Percentiles rank a stretch among this genome's conserved stretches.
Evolutionary conservation across 805 yeast species (phyloP).

Genomic region (Yarrowia deformans): DNA sequence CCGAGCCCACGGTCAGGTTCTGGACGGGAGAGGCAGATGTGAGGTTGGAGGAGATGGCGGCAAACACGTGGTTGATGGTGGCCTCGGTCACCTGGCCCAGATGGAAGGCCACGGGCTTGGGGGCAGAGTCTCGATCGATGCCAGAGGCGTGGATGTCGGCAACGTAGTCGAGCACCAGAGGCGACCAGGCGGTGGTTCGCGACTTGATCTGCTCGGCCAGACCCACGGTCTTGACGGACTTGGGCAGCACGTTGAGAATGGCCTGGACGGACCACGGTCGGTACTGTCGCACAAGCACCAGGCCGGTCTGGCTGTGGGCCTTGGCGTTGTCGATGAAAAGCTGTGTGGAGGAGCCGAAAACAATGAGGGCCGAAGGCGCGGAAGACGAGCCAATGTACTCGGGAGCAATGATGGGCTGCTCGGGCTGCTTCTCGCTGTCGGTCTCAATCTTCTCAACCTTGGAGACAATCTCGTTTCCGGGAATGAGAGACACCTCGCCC

Average conservation of each 20-base stretch:
- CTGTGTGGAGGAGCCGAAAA: slow-evolving; percentile 65
- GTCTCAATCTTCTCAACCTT: slow-evolving; percentile 43
- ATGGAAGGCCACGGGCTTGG: slow-evolving; percentile 64
- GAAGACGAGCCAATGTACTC: slow-evolving; percentile 54
- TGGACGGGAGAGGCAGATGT: slow-evolving; percentile 64
- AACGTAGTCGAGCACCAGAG: slow-evolving; percentile 78
- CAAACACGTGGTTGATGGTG: slow-evolving; percentile 55
- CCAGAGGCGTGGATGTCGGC: slow-evolving; percentile 54
- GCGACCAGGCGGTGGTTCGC: slow-evolving; percentile 61
- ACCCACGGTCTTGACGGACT: slow-evolving; percentile 61
- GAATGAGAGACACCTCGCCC: slow-evolving; percentile 28
- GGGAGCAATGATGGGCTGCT: slow-evolving; percentile 52
- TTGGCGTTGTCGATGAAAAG: slow-evolving; percentile 52
- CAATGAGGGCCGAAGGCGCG: slow-evolving; percentile 62
- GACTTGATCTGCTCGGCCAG: slow-evolving; percentile 70
- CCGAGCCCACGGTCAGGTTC: slow-evolving; percentile 65
- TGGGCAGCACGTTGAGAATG: slow-evolving; percentile 61
- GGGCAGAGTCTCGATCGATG: slow-evolving; percentile 41
- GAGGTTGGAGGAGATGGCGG: slow-evolving; percentile 61
- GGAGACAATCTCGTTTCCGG: slow-evolving; percentile 42
- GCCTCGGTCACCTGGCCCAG: slow-evolving; percentile 54
- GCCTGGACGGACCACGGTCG: slow-evolving; percentile 73
- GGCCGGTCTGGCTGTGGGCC: slow-evolving; percentile 52
- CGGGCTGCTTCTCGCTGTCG: slow-evolving; percentile 38
- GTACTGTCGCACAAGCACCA: slow-evolving; percentile 68